Conservation (phyloP, 495 filamentous ascomycete species). For the Amniculicola lignicola region DNA sequence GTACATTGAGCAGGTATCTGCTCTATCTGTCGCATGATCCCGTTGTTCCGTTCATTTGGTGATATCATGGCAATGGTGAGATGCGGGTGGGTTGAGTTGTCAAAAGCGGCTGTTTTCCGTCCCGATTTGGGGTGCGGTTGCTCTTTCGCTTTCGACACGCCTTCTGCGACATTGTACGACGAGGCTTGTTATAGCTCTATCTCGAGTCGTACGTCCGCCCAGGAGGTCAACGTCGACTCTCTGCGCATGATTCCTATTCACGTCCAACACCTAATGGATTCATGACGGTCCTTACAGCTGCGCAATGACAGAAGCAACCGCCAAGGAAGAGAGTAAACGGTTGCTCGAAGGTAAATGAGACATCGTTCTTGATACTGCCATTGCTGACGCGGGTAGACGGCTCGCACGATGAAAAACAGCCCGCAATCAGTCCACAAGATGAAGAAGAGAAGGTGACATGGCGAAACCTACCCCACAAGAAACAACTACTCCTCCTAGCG, state of each 20-base stretch:
- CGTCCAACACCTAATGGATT: background rate
- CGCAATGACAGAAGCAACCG: background rate
- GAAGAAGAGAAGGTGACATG: slow-evolving; percentile 31
- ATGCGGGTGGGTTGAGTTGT: too few species aligned
- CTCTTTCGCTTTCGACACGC: too few species aligned
- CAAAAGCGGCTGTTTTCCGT: too few species aligned
- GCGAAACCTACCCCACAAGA: slow-evolving; percentile 58
- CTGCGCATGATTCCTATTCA: background rate
- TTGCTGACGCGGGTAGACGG: background rate
- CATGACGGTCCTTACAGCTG: background rate
- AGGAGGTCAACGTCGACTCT: too few species aligned
- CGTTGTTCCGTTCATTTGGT: slow-evolving; percentile 11
- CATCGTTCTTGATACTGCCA: background rate
- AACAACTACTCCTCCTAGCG: slow-evolving; percentile 66
- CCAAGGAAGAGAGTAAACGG: slow-evolving; percentile 11
- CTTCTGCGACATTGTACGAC: too few species aligned
- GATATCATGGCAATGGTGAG: slow-evolving; percentile 4
- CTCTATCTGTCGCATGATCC: slow-evolving; percentile 3
- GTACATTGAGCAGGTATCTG: background rate
- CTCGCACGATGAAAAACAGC: slow-evolving; percentile 1
- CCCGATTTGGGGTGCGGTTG: too few species aligned
- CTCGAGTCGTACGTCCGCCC: slow-evolving; percentile 1
- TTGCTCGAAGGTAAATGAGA: slow-evolving; percentile 21
- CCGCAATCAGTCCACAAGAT: background rate
- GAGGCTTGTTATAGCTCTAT: background rate